Evolutionary conservation across 345 rosid species (phyloP), one percentile per base, ranked within the genome.

Genomic region (Brassica napus): DNA sequence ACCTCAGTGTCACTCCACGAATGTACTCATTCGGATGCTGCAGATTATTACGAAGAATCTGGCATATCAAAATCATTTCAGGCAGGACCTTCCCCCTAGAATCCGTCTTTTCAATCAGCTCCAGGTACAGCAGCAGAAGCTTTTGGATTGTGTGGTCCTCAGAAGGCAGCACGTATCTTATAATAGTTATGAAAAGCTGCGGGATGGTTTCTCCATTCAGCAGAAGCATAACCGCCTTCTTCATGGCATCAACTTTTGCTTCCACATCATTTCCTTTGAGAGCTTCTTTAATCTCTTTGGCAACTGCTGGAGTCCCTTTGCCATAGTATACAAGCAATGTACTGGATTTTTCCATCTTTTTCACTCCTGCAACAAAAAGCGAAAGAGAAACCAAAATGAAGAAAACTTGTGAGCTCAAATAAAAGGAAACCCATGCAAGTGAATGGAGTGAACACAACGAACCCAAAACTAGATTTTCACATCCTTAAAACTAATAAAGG

Each of bases 41-140:
- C 76, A 93, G 97, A 82, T 93, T 89, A 87, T 93, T 93, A 77
- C 94, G 83, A 59, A 93, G 81, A 74, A 89, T 93, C 78, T 93
- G 97, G 85, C 97, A 93, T 77, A 92, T 92, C 80, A 92, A 83
- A 82, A 92, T 92, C 97, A 92, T 92, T 81, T 92, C 97, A 24
- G 97, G 97, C 57, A 93, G 81, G 68, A 91, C 92, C 85, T 82
- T 86, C 47, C 97, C 96, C 74, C 80, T 88, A 34, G 88, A 71
- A 86, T 93, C 97, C 11, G 90, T 88, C 82, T 89, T 91, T 64
- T 93, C 97, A 59, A 89, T 92, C 77, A 92, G 85, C 89, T 92
- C 97, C 84, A 92, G 82, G 80, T 92, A 92, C 35, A 91, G 74
- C 71, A 92, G 89, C 78, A 92, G 84, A 7, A 92, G 85, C 81